Base-by-base conservation (phyloP, 169 alveolate genomes). In the Cystoisospora suis region DNA sequence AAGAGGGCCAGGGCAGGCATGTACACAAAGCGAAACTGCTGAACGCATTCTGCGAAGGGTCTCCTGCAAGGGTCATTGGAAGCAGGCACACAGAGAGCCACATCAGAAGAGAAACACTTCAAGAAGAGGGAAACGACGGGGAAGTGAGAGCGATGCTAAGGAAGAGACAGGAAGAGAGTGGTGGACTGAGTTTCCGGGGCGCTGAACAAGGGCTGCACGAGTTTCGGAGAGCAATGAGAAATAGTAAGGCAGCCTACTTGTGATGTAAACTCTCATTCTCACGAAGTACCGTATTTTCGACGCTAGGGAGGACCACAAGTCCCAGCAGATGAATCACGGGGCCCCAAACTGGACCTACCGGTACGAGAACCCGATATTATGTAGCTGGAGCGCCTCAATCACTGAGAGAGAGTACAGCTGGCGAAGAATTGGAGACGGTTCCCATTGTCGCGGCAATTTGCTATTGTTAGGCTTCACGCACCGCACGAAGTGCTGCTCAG, bases 401-500 rank as follows among this genome's bases (percentile, higher is more conserved):
- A 96, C 94, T 42, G 98, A 95, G 45, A 96, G 94, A n/a, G 98
- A 95, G 90, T 95, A 95, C 34, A 96, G 94, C 88, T 96, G 98
- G 38, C 93, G 87, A 29, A 96, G 87, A 27, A 96, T 96, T 90
- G 95, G 95, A 17, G 93, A 93, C 86, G 94, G 93, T 85, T 94
- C 93, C 96, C 96, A 96, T 38, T 93, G 95, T 42, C 95, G 87
- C 46, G 98, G 97, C 81, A 94, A 75, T 93, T 96, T 96, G 49
- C 92, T 42, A 56, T 96, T 97, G 93, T 96, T 96, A 23, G 98
- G 98, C 86, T 96, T 96, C 45, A 96, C 95, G 91, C 98, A 96
- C 44, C 98, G 93, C 86, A 96, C 94, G 77, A 96, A 96, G 89
- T 96, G 98, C 20, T 97, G 96, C 72, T 96, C 98, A 34, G 98